A percentile compares a stretch with the other conserved stretches of the same genome.
Evolutionary conservation across 2,329 filamentous ascomycete genomes (phyloP).

Genomic region (Alternaria viburni): DNA sequence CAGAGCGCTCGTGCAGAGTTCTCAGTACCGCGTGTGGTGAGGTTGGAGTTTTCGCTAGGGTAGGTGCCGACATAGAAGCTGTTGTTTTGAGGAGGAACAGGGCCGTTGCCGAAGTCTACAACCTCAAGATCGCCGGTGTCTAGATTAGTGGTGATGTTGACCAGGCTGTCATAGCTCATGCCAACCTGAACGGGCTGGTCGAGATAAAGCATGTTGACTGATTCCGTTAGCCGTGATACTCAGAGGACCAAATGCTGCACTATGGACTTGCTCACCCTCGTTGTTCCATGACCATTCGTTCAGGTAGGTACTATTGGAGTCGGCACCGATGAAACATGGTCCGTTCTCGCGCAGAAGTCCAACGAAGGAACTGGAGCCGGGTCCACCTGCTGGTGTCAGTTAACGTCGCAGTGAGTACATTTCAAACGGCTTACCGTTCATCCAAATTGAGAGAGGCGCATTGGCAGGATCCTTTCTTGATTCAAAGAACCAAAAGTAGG

Average conservation of each 20-base stretch:
- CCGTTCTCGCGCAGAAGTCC: conserved; percentile 53
- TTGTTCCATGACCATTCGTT: conserved; percentile 70
- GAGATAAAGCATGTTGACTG: conserved; percentile 63
- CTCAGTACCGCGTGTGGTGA: conserved; percentile 58
- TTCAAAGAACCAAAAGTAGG: conserved; percentile 71
- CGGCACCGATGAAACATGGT: conserved; percentile 61
- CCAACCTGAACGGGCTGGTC: conserved; percentile 68
- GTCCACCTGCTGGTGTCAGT: conserved; percentile 51
- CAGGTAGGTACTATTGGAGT: conserved; percentile 57
- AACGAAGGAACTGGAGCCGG: conserved; percentile 56
- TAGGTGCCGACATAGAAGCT: conserved; percentile 62
- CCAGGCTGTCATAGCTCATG: conserved; percentile 51
- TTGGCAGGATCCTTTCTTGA: conserved; percentile 61
- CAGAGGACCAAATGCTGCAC: fast-evolving
- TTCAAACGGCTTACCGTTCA: conserved; percentile 53
- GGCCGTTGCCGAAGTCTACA: conserved; percentile 36
- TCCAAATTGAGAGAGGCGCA: conserved; percentile 65
- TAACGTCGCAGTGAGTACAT: neutral
- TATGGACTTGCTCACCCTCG: conserved; percentile 36
- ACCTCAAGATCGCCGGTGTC: conserved; percentile 28
- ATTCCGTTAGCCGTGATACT: neutral
- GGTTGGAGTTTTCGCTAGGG: conserved; percentile 52
- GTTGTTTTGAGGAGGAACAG: conserved; percentile 56
- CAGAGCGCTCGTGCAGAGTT: conserved; percentile 63
- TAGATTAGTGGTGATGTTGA: conserved; percentile 45